Percentiles rank a stretch among this genome's conserved stretches.
phyloP scores from a whole-genome alignment of 345 rosid species.

The Hibiscus trionum region DNA sequence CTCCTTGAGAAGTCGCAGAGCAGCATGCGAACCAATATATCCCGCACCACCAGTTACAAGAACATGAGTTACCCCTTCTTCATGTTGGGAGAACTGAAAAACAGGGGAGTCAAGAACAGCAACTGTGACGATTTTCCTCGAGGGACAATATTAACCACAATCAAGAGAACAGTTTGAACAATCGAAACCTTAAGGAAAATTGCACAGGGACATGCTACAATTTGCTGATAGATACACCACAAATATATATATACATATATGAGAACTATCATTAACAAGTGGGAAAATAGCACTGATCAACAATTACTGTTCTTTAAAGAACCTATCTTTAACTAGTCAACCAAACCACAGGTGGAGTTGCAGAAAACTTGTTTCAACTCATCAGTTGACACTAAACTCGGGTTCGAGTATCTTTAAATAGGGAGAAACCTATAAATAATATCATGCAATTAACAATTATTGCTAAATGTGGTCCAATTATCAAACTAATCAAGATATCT shows the following conservation, averaged over 20 bases:
- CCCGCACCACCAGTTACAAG: conserved; percentile 98
- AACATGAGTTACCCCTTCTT: conserved; percentile 76
- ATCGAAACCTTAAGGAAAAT: too few species aligned
- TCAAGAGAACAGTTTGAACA: not conserved
- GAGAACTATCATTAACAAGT: not conserved
- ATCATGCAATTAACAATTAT: too few species aligned
- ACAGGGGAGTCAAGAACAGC: conserved; percentile 1
- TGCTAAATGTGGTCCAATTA: not conserved
- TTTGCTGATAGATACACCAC: not conserved
- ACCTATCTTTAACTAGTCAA: too few species aligned
- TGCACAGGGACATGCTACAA: not conserved
- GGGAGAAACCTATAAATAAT: too few species aligned
- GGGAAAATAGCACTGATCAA: too few species aligned
- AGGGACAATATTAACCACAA: not conserved
- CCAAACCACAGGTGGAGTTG: too few species aligned
- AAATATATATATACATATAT: not conserved
- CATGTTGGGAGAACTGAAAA: conserved; percentile 54
- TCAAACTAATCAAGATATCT: not conserved
- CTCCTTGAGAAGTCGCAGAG: conserved; percentile 67
- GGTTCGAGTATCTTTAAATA: too few species aligned
- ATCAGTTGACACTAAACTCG: too few species aligned
- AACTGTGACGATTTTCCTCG: not conserved
- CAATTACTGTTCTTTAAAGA: too few species aligned
- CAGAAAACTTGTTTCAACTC: too few species aligned
- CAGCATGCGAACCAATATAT: conserved; percentile 93